Evolutionary conservation across 495 filamentous ascomycete species (phyloP).

Genomic region (Penicillium nucicola): DNA sequence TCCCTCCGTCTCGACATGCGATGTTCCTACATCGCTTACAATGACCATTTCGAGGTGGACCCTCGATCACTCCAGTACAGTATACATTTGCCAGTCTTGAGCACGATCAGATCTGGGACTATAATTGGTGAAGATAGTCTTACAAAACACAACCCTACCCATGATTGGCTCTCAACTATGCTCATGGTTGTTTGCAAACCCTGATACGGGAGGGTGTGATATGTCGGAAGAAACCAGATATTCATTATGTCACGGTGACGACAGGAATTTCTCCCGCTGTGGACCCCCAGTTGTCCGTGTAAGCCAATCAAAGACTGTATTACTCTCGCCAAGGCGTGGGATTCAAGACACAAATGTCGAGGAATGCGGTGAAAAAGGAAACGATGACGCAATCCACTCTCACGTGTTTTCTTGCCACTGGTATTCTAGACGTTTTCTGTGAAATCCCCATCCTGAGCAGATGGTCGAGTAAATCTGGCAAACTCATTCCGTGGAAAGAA

Average conservation of each 20-base stretch:
- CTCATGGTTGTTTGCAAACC: slow-evolving; percentile 1
- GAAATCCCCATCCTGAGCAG: no score
- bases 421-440: neutral
- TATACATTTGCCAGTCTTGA: no score
- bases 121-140: no score
- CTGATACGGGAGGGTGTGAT: neutral
- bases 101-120: no score
- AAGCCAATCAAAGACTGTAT: slow-evolving; percentile 23
- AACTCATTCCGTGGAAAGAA: no score
- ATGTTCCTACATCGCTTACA: no score
- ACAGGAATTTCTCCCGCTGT: slow-evolving; percentile 24
- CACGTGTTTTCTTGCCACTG: neutral
- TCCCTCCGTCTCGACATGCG: no score
- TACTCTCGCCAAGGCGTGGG: neutral
- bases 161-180: slow-evolving; percentile 3
- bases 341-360: neutral
- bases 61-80: no score
- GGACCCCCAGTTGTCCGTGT: neutral
- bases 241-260: slow-evolving; percentile 28
- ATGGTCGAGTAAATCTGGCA: no score
- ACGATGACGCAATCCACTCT: slow-evolving; percentile 13
- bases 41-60: no score
- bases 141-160: neutral
- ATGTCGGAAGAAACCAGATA: neutral
- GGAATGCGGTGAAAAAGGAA: slow-evolving; percentile 11